These are phyloP conservation scores for Neoscytalidium dimidiatum DNA, from an alignment of 2,329 filamentous ascomycete genomes.

Conservation along the genomic window DNA sequence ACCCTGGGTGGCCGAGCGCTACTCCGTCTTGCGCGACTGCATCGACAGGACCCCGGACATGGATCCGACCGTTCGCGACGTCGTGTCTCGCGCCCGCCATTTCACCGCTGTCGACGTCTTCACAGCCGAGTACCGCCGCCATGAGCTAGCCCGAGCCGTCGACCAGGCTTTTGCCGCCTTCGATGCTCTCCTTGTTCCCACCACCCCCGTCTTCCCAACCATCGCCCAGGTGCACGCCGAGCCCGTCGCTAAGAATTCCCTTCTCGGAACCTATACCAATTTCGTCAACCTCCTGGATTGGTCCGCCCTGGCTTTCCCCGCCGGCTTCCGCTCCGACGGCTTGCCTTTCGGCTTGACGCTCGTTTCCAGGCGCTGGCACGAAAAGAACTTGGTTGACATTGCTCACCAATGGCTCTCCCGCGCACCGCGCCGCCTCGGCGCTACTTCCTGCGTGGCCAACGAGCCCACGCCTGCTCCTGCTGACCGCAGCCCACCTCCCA, in stretches of 20 bases:
- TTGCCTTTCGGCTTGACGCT: neutral
- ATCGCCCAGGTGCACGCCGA: neutral
- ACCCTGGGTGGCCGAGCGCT: neutral
- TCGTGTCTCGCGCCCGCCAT: neutral
- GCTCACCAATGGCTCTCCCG: neutral
- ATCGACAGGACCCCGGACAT: neutral
- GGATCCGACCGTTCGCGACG: neutral
- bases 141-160: neutral
- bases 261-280: neutral
- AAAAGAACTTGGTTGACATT: neutral
- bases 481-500: neutral
- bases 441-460: neutral
- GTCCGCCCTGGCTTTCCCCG: neutral
- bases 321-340: neutral
- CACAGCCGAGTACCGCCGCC: neutral
- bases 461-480: neutral
- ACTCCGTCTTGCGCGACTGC: neutral
- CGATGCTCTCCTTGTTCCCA: neutral
- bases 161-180: neutral
- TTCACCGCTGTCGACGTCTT: neutral
- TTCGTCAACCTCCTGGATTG: neutral
- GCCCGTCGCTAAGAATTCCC: neutral
- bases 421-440: neutral
- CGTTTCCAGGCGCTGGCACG: neutral
- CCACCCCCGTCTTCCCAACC: neutral